Evolutionary conservation across 306 rosid genomes (phyloP), one percentile per base, ranked within the genome.

Genomic region (Trifolium fragiferum): DNA sequence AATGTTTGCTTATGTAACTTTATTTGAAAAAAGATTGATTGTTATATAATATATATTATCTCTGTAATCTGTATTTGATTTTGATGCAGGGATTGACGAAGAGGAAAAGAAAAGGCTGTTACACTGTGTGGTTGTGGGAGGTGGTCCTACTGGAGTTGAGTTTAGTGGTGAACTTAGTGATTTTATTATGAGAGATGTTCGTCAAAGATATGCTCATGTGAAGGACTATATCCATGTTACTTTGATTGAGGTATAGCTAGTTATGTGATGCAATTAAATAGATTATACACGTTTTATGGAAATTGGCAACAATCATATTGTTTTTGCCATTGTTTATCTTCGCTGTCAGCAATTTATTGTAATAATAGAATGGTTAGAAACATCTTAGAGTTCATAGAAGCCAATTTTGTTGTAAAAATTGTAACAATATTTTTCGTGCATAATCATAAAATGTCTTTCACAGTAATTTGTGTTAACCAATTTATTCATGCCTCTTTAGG

Each of bases 151-250:
- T 1, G 99, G 97, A 77, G 99, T 94, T 35, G 99, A 94, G 78
- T 94, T 94, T 87, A 94, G 99, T 25, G 97, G 99, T 51, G 99
- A 94, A 82, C 96, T 94, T 41, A 92, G 97, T 89, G 99, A 94
- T 80, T 94, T 92, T 81, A 94, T 92, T 78, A 78, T 69, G 71
- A 92, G 74, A 70, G 99, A 94, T 89, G 99, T 92, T 64, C 89
- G 73, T 40, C 83, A 92, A 86, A 87, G 90, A 89, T 92, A 94
- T 81, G 14, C 90, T 21, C 99, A 94, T 78, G 97, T 94, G 82
- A 94, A 94, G 86, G 88, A 94, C 68, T 89, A 88, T 55, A 87
- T 92, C 78, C 92, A 74, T 21, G 99, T 94, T 72, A 94, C 99
- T 72, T 67, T 94, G 81, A 94, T 94, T 77, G 97, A 94, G 97